Evolutionary conservation across 371 early-diverging fungal genomes (phyloP), one percentile per base, ranked within the genome.

Genomic region (Sporodiniella umbellata): DNA sequence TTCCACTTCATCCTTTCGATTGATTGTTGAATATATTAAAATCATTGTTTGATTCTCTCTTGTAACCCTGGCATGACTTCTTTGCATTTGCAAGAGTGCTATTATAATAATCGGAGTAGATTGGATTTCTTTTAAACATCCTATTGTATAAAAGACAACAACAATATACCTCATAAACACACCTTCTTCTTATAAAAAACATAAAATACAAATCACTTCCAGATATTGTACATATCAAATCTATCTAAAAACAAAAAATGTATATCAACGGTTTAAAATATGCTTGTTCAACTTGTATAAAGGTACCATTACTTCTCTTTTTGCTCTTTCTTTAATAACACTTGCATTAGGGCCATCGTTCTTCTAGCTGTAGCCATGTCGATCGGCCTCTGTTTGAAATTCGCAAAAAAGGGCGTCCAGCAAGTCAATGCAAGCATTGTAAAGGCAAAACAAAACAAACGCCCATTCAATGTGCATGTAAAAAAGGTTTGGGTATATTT

Each of bases 391-490:
- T 89, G 39, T 73, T 81, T 53, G 81, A 81, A 54, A 85, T 91
- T 40, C 75, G 85, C 48, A 82, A 79, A 64, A 89, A 89, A 66
- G 92, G 92, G 18, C 79, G 92, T 18, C 92, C 92, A 21, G 75
- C 83, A 31, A 86, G 83, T 31, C 92, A 91, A 60, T 91, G 92
- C 61, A 58, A 71, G n/a, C 79, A 78, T 62, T 91, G 92, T 65
- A 78, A 86, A 51, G 83, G 87, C 59, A 86, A 81, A 60, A 82
- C 84, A 26, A 81, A 84, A 52, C 87, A 88, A 60, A 75, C 85
- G 18, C 88, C 86, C 61, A 80, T 84, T 15, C 85, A 86, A 62
- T 89, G 91, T 53, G 72, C 76, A 35, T 89, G 90, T 57, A 63
- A 64, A 58, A 53, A 55, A 51, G 52, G 56, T 35, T 35, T 14